Evolutionary conservation across 495 filamentous ascomycete genomes (phyloP).

Genomic region (Mytilinidion resinicola): DNA sequence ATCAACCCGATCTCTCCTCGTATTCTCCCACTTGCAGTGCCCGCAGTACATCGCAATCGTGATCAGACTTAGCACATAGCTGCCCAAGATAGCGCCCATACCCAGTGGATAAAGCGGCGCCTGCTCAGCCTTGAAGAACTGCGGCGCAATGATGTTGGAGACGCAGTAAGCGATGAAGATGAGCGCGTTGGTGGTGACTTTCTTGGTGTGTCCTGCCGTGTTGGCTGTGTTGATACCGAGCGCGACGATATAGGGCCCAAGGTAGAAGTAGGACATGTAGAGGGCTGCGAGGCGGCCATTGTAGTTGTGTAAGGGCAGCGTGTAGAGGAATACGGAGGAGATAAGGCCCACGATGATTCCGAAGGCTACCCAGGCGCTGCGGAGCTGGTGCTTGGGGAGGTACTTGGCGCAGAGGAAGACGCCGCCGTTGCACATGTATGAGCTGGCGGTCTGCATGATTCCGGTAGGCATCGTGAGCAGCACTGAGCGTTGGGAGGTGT

Average conservation of each 20-base stretch:
- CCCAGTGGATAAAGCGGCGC: constrained; percentile 51
- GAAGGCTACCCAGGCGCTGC: constrained; percentile 28
- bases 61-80: constrained; percentile 49
- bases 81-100: constrained; percentile 59
- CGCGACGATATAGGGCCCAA: constrained; percentile 55
- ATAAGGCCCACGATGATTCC: constrained; percentile 28
- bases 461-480: constrained; percentile 56
- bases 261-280: constrained; percentile 45
- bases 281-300: constrained; percentile 22
- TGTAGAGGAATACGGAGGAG: constrained; percentile 22
- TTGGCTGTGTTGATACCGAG: constrained; percentile 54
- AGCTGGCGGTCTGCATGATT: constrained; percentile 29
- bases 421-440: constrained; percentile 23
- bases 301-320: constrained; percentile 22
- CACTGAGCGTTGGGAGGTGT: constrained; percentile 46
- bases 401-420: constrained; percentile 26
- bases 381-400: constrained; percentile 12
- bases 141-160: constrained; percentile 37
- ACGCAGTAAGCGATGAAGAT: constrained; percentile 44
- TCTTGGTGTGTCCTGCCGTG: constrained; percentile 57
- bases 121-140: constrained; percentile 56
- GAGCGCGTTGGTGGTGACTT: constrained; percentile 55
- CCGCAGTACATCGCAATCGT: constrained; percentile 44
- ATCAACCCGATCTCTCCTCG: constrained; percentile 48
- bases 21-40: constrained; percentile 49